A percentile compares a stretch with the other conserved stretches of the same genome.
These are phyloP conservation scores for Blastocystis sp. DNA, from an alignment of 352 stramenopile species.

Conservation along the genomic window DNA sequence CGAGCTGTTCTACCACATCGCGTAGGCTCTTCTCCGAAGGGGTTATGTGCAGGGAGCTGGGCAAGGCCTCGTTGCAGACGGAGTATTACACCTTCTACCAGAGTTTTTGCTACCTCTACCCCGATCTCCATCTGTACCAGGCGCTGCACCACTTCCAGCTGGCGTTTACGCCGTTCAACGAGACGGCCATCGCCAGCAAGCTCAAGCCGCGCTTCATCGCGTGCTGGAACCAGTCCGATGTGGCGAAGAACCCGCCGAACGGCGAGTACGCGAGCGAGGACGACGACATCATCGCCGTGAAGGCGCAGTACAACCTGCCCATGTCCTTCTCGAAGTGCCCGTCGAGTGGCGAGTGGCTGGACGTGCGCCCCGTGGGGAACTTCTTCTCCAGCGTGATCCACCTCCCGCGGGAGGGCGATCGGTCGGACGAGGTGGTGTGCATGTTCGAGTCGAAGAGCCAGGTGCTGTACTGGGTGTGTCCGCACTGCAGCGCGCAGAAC, in stretches of 20 bases:
- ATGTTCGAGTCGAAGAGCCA: constrained; percentile 1
- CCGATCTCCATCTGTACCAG: not conserved
- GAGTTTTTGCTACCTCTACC: constrained; percentile 4
- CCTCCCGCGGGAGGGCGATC: not conserved
- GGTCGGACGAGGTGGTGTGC: constrained; percentile 5
- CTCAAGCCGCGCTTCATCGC: not conserved
- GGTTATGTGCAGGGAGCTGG: not conserved
- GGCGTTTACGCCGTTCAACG: not conserved
- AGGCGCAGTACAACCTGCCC: not conserved
- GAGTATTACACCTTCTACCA: not conserved
- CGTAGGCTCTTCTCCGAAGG: not conserved
- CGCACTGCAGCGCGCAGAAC: constrained; percentile 26
- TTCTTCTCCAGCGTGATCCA: constrained; percentile 25
- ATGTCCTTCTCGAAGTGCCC: not conserved
- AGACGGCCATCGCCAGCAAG: not conserved
- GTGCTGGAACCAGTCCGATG: not conserved
- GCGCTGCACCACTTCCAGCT: not conserved
- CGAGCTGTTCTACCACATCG: not conserved
- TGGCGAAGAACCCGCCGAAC: constrained; percentile 4
- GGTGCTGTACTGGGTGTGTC: constrained; percentile 49
- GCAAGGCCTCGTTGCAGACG: not conserved
- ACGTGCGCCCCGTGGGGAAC: not conserved
- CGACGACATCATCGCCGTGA: not conserved
- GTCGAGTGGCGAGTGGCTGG: not conserved
- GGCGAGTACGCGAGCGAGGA: constrained; percentile 33